These are phyloP conservation scores for Trichoderma aggressivum DNA, from an alignment of 2,329 filamentous ascomycete species.

Conservation along the genomic window DNA sequence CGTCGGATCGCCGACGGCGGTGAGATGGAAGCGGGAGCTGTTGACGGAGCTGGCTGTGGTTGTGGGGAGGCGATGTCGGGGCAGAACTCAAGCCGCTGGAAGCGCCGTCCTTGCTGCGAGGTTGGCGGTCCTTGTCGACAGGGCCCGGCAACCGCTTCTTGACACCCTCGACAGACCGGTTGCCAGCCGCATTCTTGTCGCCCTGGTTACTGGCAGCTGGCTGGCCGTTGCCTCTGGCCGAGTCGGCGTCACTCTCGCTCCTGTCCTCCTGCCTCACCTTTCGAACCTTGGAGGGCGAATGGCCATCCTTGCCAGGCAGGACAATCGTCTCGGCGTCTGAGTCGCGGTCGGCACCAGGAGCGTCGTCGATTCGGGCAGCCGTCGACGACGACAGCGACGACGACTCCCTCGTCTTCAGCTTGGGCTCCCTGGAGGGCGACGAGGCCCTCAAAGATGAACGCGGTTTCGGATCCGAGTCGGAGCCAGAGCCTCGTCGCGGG, in stretches of 20 bases:
- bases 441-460: constrained; percentile 18
- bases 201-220: constrained; percentile 35
- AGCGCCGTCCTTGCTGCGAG: constrained; percentile 44
- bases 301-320: constrained; percentile 60
- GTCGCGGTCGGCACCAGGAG: constrained; percentile 50
- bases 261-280: constrained; percentile 65
- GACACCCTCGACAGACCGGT: constrained; percentile 31
- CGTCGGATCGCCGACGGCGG: constrained; percentile 34
- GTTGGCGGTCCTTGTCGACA: constrained; percentile 39
- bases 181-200: constrained; percentile 34
- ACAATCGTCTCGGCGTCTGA: constrained; percentile 73
- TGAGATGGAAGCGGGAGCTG: constrained; percentile 36
- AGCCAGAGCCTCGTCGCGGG: constrained; percentile 20
- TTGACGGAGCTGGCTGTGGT: constrained; percentile 20
- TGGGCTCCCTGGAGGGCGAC: constrained; percentile 20
- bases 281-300: constrained; percentile 60
- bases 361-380: constrained; percentile 34
- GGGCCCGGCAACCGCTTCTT: constrained; percentile 47
- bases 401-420: constrained; percentile 9
- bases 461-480: constrained; percentile 25
- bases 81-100: constrained; percentile 59
- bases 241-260: constrained; percentile 52
- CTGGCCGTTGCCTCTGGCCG: constrained; percentile 35
- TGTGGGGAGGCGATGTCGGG: constrained; percentile 51
- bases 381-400: constrained; percentile 16